Evolutionary conservation across 2,329 filamentous ascomycete genomes (phyloP).

Genomic region (Aspergillus ruber): DNA sequence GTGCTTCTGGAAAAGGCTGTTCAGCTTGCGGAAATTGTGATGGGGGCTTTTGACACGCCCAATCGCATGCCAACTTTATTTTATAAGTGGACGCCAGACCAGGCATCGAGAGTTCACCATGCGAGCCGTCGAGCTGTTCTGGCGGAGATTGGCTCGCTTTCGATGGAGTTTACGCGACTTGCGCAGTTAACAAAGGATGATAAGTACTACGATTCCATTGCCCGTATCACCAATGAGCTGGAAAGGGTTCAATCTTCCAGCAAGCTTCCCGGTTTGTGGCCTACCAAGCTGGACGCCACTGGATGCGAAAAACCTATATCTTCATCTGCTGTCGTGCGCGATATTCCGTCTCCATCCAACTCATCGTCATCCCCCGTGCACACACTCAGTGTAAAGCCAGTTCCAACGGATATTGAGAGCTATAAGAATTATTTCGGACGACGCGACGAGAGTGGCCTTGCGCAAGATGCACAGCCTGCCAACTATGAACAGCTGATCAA

Average conservation of each 20-base stretch:
- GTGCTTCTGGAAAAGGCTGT: slow-evolving; percentile 70
- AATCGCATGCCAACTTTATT: slow-evolving; percentile 85
- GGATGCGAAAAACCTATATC: slow-evolving; percentile 57
- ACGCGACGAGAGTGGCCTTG: slow-evolving; percentile 13
- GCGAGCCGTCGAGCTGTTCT: slow-evolving; percentile 53
- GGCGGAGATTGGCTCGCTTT: slow-evolving; percentile 69
- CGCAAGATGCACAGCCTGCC: slow-evolving; percentile 23
- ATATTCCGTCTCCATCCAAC: slow-evolving; percentile 3
- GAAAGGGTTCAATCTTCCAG: slow-evolving; percentile 67
- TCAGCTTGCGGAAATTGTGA: slow-evolving; percentile 72
- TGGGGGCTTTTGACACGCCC: slow-evolving; percentile 81
- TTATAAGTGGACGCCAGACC: slow-evolving; percentile 68
- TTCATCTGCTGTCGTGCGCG: slow-evolving; percentile 7
- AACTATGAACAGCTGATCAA: slow-evolving; percentile 12
- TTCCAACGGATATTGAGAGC: slow-evolving; percentile 18
- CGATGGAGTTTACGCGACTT: slow-evolving; percentile 82
- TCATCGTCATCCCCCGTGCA: slow-evolving; percentile 1
- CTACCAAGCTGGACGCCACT: slow-evolving; percentile 67
- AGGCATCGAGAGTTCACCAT: slow-evolving; percentile 56
- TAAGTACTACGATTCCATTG: slow-evolving; percentile 85
- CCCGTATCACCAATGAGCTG: slow-evolving; percentile 74
- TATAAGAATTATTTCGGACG: slow-evolving; percentile 20
- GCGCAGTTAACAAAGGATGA: slow-evolving; percentile 75
- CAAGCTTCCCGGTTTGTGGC: slow-evolving; percentile 71
- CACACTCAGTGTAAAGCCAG: slow-evolving; percentile 6